Conservation (phyloP, 1,139 yeast genomes). For the Wickerhamomyces sp. region DNA sequence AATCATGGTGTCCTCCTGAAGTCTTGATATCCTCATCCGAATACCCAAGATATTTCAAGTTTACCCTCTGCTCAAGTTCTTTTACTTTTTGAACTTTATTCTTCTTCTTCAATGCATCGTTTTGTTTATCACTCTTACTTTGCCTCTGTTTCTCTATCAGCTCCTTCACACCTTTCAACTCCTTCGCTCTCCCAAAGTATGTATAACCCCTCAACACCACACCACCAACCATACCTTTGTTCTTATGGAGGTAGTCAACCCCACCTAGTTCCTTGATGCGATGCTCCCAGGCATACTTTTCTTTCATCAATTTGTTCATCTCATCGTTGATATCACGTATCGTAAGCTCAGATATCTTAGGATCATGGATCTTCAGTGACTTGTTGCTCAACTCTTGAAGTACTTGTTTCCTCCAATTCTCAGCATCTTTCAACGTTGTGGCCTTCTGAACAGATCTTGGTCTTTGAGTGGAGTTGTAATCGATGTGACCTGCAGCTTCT, state of each 20-base stretch:
- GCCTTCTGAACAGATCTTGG: constrained; percentile 59
- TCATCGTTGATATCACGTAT: constrained; percentile 74
- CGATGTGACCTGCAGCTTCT: constrained; percentile 54
- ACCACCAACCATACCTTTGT: constrained; percentile 16
- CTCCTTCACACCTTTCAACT: constrained; percentile 68
- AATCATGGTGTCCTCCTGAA: constrained; percentile 25
- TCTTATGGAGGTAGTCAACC: constrained; percentile 43
- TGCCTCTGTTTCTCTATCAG: constrained; percentile 36
- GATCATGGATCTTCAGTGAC: constrained; percentile 62
- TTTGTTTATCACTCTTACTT: constrained; percentile 22
- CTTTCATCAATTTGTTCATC: constrained; percentile 61
- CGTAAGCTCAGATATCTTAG: constrained; percentile 50
- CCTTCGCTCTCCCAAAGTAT: constrained; percentile 82
- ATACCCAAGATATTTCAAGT: constrained; percentile 44
- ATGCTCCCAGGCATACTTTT: constrained; percentile 73
- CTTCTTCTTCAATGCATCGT: constrained; percentile 22
- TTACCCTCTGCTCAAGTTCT: constrained; percentile 24
- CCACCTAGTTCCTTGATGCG: constrained; percentile 69
- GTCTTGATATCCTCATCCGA: constrained; percentile 28
- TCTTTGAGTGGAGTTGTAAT: constrained; percentile 50
- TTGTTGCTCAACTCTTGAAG: constrained; percentile 59
- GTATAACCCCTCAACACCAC: constrained; percentile 27
- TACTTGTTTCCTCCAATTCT: constrained; percentile 66
- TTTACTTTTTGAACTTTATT: constrained; percentile 13
- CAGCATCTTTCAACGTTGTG: constrained; percentile 59